These are phyloP conservation scores for Nepenthes gracilis DNA, from an alignment of 148 eudicot species.

Conservation along the genomic window DNA sequence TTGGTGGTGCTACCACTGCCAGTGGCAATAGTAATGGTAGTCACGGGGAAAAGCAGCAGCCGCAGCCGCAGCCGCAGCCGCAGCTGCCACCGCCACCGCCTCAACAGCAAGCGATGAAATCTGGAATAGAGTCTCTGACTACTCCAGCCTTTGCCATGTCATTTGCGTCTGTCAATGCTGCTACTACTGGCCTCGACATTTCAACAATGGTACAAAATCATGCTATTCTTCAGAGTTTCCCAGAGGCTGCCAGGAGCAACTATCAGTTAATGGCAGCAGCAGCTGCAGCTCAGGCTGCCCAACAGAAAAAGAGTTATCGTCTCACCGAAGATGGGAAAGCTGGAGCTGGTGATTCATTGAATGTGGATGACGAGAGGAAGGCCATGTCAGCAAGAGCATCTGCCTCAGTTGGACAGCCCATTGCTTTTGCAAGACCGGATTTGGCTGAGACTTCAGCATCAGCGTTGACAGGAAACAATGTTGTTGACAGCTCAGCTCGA, in stretches of 20 bases:
- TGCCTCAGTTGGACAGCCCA: slow-evolving; percentile 53
- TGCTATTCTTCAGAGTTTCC: slow-evolving; percentile 45
- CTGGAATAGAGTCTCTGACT: slow-evolving; percentile 30
- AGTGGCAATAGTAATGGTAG: slow-evolving; percentile 18
- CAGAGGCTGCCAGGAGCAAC: slow-evolving; percentile 53
- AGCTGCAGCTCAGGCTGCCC: slow-evolving; percentile 39
- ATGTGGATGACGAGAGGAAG: slow-evolving; percentile 61
- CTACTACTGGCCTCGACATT: slow-evolving; percentile 48
- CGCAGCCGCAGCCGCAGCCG: slow-evolving; percentile 15
- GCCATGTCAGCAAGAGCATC: slow-evolving; percentile 24
- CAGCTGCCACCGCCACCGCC: slow-evolving; percentile 33
- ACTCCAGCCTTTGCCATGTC: slow-evolving; percentile 75
- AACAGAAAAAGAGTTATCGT: slow-evolving; percentile 53
- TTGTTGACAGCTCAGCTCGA: slow-evolving; percentile 66
- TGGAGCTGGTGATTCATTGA: slow-evolving; percentile 37
- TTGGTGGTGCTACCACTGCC: slow-evolving; percentile 10
- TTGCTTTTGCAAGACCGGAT: slow-evolving; percentile 72
- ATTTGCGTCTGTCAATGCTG: slow-evolving; percentile 56
- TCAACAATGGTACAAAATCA: slow-evolving; percentile 62
- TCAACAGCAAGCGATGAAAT: slow-evolving; percentile 41
- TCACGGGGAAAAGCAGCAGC: slow-evolving; percentile 66
- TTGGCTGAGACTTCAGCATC: slow-evolving; percentile 32
- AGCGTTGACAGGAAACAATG: slow-evolving; percentile 26
- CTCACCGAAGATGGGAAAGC: slow-evolving; percentile 47
- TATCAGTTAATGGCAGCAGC: slow-evolving; percentile 58